Evolutionary conservation across 75 land plant species (phyloP).

Genomic region (Sequoiadendron giganteum): DNA sequence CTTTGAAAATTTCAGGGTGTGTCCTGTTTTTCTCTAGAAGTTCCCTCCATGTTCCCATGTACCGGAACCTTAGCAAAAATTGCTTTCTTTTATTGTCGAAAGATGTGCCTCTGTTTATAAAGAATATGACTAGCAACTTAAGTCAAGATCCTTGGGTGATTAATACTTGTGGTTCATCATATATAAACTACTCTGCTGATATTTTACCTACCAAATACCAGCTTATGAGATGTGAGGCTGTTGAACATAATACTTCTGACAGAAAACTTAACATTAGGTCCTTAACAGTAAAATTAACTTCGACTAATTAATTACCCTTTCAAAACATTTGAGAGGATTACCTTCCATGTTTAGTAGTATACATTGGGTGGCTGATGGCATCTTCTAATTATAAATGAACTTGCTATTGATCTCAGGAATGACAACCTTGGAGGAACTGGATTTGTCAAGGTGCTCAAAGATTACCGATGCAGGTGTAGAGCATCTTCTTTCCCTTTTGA

Average conservation of each 20-base stretch:
- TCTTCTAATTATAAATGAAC: not conserved
- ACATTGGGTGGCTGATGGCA: not conserved
- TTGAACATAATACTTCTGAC: not conserved
- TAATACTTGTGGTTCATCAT: not conserved
- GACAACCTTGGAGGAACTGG: slow-evolving; percentile 61
- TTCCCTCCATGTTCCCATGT: not conserved
- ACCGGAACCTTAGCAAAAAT: not conserved
- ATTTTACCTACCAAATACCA: not conserved
- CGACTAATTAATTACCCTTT: not conserved
- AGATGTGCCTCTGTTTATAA: not conserved
- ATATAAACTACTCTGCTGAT: not conserved
- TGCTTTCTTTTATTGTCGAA: slow-evolving; percentile 3
- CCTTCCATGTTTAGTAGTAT: not conserved
- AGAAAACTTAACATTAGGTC: not conserved
- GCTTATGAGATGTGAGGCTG: not conserved
- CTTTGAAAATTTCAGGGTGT: not conserved
- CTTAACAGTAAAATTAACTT: not conserved
- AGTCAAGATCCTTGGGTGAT: not conserved
- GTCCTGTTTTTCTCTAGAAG: not conserved
- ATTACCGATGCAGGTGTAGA: slow-evolving; percentile 69
- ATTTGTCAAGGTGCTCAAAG: slow-evolving; percentile 74
- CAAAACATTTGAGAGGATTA: not conserved
- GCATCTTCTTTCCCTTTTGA: slow-evolving; percentile 57
- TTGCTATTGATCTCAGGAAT: slow-evolving; percentile 51
- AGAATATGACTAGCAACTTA: not conserved